Conservation (phyloP, 148 eudicot genomes). For the Talinum fruticosum region DNA sequence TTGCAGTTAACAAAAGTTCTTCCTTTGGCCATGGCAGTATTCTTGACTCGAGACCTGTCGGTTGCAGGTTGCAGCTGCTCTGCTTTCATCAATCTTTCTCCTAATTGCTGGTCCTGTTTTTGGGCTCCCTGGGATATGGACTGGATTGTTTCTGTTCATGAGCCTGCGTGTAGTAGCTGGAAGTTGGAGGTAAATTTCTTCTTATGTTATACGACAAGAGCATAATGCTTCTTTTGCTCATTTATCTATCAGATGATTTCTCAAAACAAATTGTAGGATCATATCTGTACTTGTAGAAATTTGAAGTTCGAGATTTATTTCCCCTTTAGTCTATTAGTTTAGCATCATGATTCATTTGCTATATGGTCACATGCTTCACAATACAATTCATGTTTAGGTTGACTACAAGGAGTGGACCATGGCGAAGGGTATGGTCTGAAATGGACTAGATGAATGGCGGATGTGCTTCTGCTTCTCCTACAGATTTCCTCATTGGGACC, state of each 20-base stretch:
- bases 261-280: background rate
- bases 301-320: too few relatives aligned
- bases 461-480: too few relatives aligned
- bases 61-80: constrained; percentile 60
- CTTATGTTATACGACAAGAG: background rate
- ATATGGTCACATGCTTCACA: too few relatives aligned
- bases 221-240: background rate
- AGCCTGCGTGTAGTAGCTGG: constrained; percentile 86
- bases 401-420: constrained; percentile 66
- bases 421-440: constrained; percentile 68
- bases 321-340: too few relatives aligned
- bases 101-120: constrained; percentile 55
- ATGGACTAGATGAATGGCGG: constrained; percentile 22
- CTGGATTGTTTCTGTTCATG: constrained; percentile 87
- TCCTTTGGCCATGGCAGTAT: background rate
- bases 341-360: background rate
- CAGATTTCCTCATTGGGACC: too few relatives aligned
- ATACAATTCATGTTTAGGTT: constrained; percentile 38
- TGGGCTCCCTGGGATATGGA: constrained; percentile 86
- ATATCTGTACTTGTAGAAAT: background rate
- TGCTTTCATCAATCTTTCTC: constrained; percentile 59
- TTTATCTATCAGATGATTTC: background rate
- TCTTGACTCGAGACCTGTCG: background rate
- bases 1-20: too few relatives aligned
- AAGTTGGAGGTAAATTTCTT: constrained; percentile 63